Evolutionary conservation across 2,329 filamentous ascomycete genomes (phyloP), one percentile per base, ranked within the genome.

Genomic region (Botrytis medusae): DNA sequence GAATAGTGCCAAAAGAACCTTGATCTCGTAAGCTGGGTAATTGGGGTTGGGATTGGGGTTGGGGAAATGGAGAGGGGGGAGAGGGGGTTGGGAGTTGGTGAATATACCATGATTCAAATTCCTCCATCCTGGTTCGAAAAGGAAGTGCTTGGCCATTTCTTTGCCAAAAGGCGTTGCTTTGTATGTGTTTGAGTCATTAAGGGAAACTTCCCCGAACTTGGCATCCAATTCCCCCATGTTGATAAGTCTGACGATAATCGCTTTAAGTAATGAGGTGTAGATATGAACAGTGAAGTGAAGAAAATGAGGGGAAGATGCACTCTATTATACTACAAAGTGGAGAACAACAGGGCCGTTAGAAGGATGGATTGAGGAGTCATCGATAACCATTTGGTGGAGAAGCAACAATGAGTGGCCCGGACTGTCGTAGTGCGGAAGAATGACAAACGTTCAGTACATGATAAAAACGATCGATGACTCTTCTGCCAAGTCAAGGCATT

Each of bases 1-100:
- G 94, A 78, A 91, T 90, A 2, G 91, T 90, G 48, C 95, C 95
- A 80, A 93, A 97, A 0, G 94, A 97, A 67, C 93, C 92, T 81
- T 32, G 10, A 59, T 25, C 34, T 65, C 25, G 59, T 68, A 34
- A 63, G 40, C 29, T n/a, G 29, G 14, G 46, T 16, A 14, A 34
- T 60, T n/a, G 40, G 20, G 65, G 48, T 20, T 48, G 40, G 20
- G 65, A 48, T 16, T 48, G 44, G 29, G 5, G 37, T 25, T 48
- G 20, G 42, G 57, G 42, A 62, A 37, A 51, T 25, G 22, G 40
- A 12, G 40, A 12, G 3, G 46, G 46, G 22, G 40, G 40, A 2
- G 12, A 2, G 46, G 46, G 25, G 48, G 48, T n/a, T 51, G 48
- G 48, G 48, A 14, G 14, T 54, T 18, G n/a, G n/a, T 54, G 20